These are phyloP conservation scores for Cutaneotrichosporon cyanovorans DNA, from an alignment of 1,284 basidiomycete genomes.

Conservation along the genomic window DNA sequence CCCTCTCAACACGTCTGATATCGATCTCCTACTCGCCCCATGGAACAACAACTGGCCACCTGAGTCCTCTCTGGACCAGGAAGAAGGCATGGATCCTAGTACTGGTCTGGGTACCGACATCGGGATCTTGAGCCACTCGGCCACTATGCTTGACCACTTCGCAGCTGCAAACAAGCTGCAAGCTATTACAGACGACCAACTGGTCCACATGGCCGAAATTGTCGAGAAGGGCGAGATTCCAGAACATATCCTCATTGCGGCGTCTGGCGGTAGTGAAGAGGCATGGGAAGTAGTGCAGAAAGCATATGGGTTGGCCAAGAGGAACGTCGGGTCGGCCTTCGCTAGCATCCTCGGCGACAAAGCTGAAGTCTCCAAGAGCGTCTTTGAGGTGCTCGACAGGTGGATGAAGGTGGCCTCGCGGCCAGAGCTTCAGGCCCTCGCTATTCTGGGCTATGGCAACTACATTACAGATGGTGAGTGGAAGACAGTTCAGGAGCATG, in stretches of 20 bases:
- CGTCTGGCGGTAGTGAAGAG: too few relatives aligned
- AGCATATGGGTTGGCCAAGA: too few relatives aligned
- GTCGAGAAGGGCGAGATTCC: too few relatives aligned
- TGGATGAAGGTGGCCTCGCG: slow-evolving; percentile 56
- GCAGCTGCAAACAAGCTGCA: too few relatives aligned
- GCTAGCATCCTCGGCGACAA: slow-evolving; percentile 57
- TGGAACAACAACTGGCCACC: neutral
- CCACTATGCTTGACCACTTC: too few relatives aligned
- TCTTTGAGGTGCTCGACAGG: slow-evolving; percentile 63
- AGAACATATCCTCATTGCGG: too few relatives aligned
- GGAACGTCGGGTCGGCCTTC: too few relatives aligned
- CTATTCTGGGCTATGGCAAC: slow-evolving; percentile 48
- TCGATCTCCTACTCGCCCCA: slow-evolving; percentile 3
- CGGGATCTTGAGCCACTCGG: neutral
- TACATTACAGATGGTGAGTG: slow-evolving; percentile 57
- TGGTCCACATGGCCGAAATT: too few relatives aligned
- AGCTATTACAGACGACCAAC: too few relatives aligned
- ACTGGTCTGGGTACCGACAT: slow-evolving; percentile 2
- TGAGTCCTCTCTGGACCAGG: neutral
- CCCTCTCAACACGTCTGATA: neutral
- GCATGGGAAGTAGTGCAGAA: too few relatives aligned
- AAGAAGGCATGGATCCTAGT: neutral
- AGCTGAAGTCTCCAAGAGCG: slow-evolving; percentile 61
- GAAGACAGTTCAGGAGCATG: too few relatives aligned
- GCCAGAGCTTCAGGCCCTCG: slow-evolving; percentile 47